Conservation (phyloP, 768 basidiomycete species). For the Leccinum variicolor region DNA sequence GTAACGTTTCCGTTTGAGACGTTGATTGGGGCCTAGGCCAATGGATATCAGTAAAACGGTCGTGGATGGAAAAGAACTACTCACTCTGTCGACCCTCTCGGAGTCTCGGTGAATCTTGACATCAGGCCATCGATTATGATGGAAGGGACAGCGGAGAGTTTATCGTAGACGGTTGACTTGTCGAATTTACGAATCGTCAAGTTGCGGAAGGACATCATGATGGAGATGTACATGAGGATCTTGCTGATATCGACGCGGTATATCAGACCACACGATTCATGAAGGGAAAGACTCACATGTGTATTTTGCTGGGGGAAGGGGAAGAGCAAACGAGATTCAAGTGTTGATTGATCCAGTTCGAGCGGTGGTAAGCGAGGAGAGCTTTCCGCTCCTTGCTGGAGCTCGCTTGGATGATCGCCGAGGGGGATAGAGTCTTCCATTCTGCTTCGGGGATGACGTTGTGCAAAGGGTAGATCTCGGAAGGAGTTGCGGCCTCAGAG, state of each 20-base stretch:
- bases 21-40: slow-evolving; percentile 49
- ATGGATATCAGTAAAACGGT: neutral
- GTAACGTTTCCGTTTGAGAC: slow-evolving; percentile 62
- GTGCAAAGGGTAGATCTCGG: slow-evolving; percentile 72
- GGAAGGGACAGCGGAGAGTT: slow-evolving; percentile 55
- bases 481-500: slow-evolving; percentile 58
- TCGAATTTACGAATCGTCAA: slow-evolving; percentile 39
- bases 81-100: slow-evolving; percentile 64
- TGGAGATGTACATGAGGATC: slow-evolving; percentile 75
- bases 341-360: slow-evolving; percentile 71
- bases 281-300: slow-evolving; percentile 46
- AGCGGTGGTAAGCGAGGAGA: slow-evolving; percentile 59
- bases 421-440: slow-evolving; percentile 65
- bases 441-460: slow-evolving; percentile 79
- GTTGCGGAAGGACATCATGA: slow-evolving; percentile 71
- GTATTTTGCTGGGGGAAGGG: slow-evolving; percentile 53
- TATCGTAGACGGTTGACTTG: slow-evolving; percentile 52
- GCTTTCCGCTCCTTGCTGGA: slow-evolving; percentile 47
- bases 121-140: slow-evolving; percentile 72
- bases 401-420: slow-evolving; percentile 50
- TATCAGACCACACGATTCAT: neutral
- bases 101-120: slow-evolving; percentile 74
- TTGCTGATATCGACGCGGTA: slow-evolving; percentile 43
- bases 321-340: slow-evolving; percentile 40
- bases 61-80: slow-evolving; percentile 11